Evolutionary conservation across 257 asterid species (phyloP).

Genomic region (Gardenia jasminoides): DNA sequence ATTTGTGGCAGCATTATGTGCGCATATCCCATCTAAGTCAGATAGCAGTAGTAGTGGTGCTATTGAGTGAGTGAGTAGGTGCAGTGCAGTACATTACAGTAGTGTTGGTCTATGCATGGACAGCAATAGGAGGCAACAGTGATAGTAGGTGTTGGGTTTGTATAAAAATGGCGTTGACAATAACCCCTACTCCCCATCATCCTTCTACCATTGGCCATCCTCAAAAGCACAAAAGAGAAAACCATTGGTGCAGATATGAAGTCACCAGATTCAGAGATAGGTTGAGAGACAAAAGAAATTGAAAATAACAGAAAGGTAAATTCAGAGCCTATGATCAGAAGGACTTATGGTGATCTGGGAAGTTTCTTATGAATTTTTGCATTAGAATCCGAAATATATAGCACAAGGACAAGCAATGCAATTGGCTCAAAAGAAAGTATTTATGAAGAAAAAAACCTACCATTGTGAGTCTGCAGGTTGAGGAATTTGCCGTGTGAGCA

Average conservation of each 20-base stretch:
- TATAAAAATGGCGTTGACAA: conserved; percentile 19
- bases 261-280: conserved; percentile 1
- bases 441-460: conserved; percentile 12
- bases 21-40: too few relatives aligned
- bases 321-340: background rate
- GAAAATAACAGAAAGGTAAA: background rate
- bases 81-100: background rate
- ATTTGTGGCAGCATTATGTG: background rate
- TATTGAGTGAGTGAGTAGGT: background rate
- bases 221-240: conserved; percentile 7
- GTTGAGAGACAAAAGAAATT: background rate
- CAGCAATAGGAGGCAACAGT: background rate
- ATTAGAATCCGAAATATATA: conserved; percentile 3
- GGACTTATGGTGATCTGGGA: background rate
- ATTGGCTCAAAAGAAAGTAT: background rate
- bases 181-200: too few relatives aligned
- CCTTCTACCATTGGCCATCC: too few relatives aligned
- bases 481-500: conserved; percentile 17
- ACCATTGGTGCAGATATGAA: background rate
- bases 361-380: background rate
- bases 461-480: background rate
- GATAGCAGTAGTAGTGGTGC: conserved; percentile 2
- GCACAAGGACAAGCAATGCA: background rate
- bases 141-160: conserved; percentile 17
- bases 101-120: background rate